Conservation (phyloP, 805 yeast genomes). For the Metschnikowia aberdeeniae region DNA sequence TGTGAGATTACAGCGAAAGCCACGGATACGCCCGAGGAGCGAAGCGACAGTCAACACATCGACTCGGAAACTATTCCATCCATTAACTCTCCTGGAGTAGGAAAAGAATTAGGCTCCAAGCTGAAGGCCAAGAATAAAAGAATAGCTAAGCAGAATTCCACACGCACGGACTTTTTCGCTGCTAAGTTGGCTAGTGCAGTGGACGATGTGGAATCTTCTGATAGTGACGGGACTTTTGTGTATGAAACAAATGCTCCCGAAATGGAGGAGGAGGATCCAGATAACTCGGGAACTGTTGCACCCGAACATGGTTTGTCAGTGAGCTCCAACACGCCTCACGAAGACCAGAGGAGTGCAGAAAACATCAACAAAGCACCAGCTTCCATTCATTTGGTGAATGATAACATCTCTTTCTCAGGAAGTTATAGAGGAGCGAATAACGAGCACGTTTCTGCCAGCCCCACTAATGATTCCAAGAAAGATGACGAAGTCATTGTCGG, state of each 20-base stretch:
- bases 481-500: constrained; percentile 9
- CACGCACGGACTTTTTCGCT: constrained; percentile 90
- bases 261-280: constrained; percentile 13
- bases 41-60: not conserved
- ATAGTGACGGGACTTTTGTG: constrained; percentile 94
- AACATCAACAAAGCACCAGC: constrained; percentile 13
- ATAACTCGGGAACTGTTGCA: not conserved
- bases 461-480: constrained; percentile 6
- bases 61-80: not conserved
- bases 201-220: constrained; percentile 81
- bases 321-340: not conserved
- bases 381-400: constrained; percentile 12
- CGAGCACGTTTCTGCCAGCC: constrained; percentile 10
- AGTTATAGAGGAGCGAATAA: constrained; percentile 10
- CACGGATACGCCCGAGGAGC: constrained; percentile 4
- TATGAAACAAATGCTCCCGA: constrained; percentile 55
- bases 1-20: constrained; percentile 1
- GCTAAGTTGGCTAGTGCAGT: constrained; percentile 94
- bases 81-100: not conserved
- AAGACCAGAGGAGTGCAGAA: constrained; percentile 8
- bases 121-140: constrained; percentile 22
- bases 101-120: constrained; percentile 7
- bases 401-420: constrained; percentile 14
- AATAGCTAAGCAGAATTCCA: constrained; percentile 48
- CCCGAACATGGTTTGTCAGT: constrained; percentile 3